Percentiles rank a stretch among this genome's conserved stretches.
These are phyloP conservation scores for Coix lacrymajobi DNA, from an alignment of 176 grass and related monocot genomes.

Conservation along the genomic window DNA sequence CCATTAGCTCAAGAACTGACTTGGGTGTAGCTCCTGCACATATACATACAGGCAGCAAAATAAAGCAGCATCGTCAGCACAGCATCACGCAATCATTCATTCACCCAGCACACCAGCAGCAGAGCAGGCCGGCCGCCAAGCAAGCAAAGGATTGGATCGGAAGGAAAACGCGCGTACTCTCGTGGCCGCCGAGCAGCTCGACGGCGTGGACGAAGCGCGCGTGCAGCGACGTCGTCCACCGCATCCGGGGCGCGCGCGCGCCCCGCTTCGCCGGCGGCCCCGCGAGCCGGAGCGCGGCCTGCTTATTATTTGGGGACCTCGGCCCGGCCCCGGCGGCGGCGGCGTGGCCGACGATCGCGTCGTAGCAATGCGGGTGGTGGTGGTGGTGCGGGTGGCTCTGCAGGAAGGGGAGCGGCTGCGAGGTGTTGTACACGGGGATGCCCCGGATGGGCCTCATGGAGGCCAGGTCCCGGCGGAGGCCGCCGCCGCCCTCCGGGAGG, in stretches of 20 bases:
- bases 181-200: slow-evolving; percentile 89
- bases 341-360: slow-evolving; percentile 8
- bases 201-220: slow-evolving; percentile 90
- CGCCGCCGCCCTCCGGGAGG: slow-evolving; percentile 29
- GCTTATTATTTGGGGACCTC: slow-evolving; percentile 41
- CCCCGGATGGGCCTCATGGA: slow-evolving; percentile 66
- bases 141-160: not conserved
- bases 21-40: slow-evolving; percentile 90
- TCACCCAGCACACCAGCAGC: not conserved
- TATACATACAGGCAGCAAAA: not conserved
- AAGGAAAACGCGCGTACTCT: slow-evolving; percentile 45
- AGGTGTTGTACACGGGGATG: slow-evolving; percentile 77
- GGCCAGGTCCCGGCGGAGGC: slow-evolving; percentile 39
- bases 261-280: slow-evolving; percentile 46
- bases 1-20: slow-evolving; percentile 97
- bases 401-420: slow-evolving; percentile 48
- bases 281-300: slow-evolving; percentile 44
- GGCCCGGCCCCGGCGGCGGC: slow-evolving; percentile 1
- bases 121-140: not conserved
- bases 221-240: slow-evolving; percentile 93
- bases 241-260: slow-evolving; percentile 70
- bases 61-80: not conserved
- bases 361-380: slow-evolving; percentile 38
- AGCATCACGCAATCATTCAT: not conserved
- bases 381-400: slow-evolving; percentile 39